Evolutionary conservation across 2,329 filamentous ascomycete species (phyloP).

Genomic region (Cladosporium colombiae): DNA sequence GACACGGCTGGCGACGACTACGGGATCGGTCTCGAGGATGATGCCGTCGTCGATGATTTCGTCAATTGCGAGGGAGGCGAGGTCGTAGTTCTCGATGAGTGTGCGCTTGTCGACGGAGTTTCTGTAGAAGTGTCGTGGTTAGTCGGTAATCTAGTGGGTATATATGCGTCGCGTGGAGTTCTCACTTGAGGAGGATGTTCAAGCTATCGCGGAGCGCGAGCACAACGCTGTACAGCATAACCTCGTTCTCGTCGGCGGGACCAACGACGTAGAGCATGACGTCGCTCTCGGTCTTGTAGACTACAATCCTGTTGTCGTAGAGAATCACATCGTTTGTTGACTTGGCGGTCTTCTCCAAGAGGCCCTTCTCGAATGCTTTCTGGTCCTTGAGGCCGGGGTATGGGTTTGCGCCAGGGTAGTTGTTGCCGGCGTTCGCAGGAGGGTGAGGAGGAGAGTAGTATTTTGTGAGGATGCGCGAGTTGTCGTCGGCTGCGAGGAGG

Average conservation of each 20-base stretch:
- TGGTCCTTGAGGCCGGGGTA: conserved; percentile 91
- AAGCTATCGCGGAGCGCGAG: conserved; percentile 87
- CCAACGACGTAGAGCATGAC: conserved; percentile 96
- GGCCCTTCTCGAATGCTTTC: conserved; percentile 93
- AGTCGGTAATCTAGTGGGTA: conserved; percentile 1
- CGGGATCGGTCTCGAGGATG: conserved; percentile 94
- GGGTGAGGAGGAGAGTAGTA: conserved; percentile 77
- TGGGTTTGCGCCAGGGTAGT: conserved; percentile 68
- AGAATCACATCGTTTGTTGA: conserved; percentile 94
- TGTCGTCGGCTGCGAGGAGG: conserved; percentile 72
- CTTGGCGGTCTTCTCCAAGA: conserved; percentile 94
- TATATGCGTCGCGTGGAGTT: conserved; percentile 7
- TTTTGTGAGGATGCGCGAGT: conserved; percentile 88
- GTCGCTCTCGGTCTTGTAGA: conserved; percentile 98
- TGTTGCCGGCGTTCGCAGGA: conserved; percentile 60
- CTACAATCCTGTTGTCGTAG: conserved; percentile 92
- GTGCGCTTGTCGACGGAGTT: conserved; percentile 97
- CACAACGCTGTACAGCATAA: conserved; percentile 88
- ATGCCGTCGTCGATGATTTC: conserved; percentile 95
- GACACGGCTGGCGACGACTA: conserved; percentile 87
- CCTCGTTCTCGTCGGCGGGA: conserved; percentile 90
- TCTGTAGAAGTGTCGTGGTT: conserved; percentile 51
- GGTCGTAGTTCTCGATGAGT: conserved; percentile 97
- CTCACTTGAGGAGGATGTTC: conserved; percentile 88
- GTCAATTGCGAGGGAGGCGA: conserved; percentile 90